Evolutionary conservation across 306 rosid genomes (phyloP), one percentile per base, ranked within the genome.

Genomic region (Begonia masoniana): DNA sequence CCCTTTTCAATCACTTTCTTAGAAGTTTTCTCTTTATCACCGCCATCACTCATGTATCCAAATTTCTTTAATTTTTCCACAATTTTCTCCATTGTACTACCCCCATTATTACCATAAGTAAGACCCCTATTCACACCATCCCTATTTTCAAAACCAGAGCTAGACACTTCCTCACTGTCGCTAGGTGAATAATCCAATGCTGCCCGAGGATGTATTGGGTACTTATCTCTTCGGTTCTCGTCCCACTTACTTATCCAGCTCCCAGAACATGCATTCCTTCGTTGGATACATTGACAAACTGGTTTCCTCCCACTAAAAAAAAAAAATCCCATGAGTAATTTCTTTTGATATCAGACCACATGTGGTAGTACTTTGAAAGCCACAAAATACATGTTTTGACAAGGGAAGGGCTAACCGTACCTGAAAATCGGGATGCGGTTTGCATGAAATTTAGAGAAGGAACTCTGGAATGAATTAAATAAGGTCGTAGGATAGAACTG

Each of bases 31-130:
- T 69, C 76, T 51, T 65, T 62, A 15, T 61, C 46, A 54, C 68
- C 76, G 58, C 60, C 31, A 55, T 62, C 80, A 9, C 71, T 79
- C 21, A 81, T 72, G 57, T 85, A 83, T 53, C 94, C 99, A 47
- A 81, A 83, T 68, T 78, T 77, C 86, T 83, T 91, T 68, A 86
- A 63, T 52, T 81, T 91, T 43, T 82, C 83, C 45, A 86, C 94
- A 68, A 91, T 86, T 63, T 78, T 83, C 66, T 81, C 84, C 99
- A 91, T 81, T 47, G 94, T 91, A 62, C 87, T 76, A 43, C 84
- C 62, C 7, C 41, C 69, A 47, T 52, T 43, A 26, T 57, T 48
- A 15, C 50, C 62, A 62, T 14, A 55, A 23, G 11, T 60, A 43
- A 15, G 57, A 17, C 66, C 58, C 41, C 54, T 55, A 60, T 24